Conservation (phyloP, 768 basidiomycete species). For the Clitopilus passeckerianus region DNA sequence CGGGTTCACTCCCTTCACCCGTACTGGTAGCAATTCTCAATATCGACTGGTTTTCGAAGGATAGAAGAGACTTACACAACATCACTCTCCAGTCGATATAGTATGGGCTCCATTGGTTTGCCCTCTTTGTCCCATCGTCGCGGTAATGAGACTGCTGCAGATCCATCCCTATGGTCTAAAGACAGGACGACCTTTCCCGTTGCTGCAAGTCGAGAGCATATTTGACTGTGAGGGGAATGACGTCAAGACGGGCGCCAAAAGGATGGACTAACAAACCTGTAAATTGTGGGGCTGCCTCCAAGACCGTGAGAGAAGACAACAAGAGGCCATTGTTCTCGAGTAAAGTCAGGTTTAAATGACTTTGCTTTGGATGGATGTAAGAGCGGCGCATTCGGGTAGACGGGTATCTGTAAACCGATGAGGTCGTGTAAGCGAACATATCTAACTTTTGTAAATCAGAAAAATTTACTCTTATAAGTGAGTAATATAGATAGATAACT, state of each 20-base stretch:
- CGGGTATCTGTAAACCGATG: slow-evolving; percentile 42
- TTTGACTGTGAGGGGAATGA: slow-evolving; percentile 37
- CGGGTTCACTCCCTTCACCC: slow-evolving; percentile 12
- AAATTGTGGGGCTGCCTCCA: slow-evolving; percentile 66
- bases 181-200: slow-evolving; percentile 79
- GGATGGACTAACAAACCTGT: slow-evolving; percentile 37
- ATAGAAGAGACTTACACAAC: slow-evolving; percentile 38
- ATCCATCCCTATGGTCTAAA: slow-evolving; percentile 82
- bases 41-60: background rate
- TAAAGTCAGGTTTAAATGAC: slow-evolving; percentile 4
- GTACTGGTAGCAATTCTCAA: slow-evolving; percentile 24
- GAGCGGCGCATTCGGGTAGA: slow-evolving; percentile 50
- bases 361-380: slow-evolving; percentile 26
- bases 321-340: slow-evolving; percentile 57
- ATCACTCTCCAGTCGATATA: slow-evolving; percentile 55
- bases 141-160: slow-evolving; percentile 48
- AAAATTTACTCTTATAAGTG: slow-evolving; percentile 33
- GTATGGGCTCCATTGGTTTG: slow-evolving; percentile 18
- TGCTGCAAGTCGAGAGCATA: slow-evolving; percentile 70
- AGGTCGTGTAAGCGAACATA: background rate
- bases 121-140: slow-evolving; percentile 25
- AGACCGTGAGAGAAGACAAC: slow-evolving; percentile 86
- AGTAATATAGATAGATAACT: slow-evolving; percentile 45
- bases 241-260: background rate
- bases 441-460: background rate